Conservation (phyloP, 257 asterid genomes). For the Cruciata laevipes region DNA sequence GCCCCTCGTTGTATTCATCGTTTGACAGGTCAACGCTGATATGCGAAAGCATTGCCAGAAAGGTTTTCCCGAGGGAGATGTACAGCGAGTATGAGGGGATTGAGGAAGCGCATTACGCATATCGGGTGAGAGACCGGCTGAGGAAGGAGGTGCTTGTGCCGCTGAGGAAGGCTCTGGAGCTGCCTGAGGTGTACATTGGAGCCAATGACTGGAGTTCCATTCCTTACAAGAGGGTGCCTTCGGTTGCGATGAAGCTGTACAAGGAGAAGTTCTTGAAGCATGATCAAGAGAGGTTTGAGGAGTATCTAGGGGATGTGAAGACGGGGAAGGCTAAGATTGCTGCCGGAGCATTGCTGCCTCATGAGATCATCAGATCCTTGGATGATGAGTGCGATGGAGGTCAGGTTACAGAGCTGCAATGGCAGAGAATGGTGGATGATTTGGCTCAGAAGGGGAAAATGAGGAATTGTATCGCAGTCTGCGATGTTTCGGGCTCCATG, state of each 20-base stretch:
- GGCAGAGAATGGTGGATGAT: conserved; percentile 18
- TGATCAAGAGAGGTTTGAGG: conserved; percentile 1
- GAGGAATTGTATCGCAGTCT: conserved; percentile 15
- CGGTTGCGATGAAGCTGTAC: conserved; percentile 17
- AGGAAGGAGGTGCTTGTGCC: conserved; percentile 18
- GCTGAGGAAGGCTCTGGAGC: conserved; percentile 10
- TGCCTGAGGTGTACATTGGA: conserved; percentile 18
- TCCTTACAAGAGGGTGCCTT: conserved; percentile 13
- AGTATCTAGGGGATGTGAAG: conserved; percentile 9
- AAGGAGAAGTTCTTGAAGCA: conserved; percentile 13
- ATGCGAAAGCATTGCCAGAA: conserved; percentile 15
- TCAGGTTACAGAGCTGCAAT: conserved; percentile 8
- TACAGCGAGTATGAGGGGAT: neutral
- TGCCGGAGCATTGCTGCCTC: conserved; percentile 14
- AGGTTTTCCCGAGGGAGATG: conserved; percentile 4
- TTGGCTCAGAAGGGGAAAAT: conserved; percentile 11
- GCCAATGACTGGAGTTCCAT: conserved; percentile 12
- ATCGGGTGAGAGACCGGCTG: conserved; percentile 8
- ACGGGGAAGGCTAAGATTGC: conserved; percentile 12
- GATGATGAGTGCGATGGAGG: neutral
- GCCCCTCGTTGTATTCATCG: conserved; percentile 18
- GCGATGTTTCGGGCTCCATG: conserved; percentile 16
- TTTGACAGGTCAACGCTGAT: conserved; percentile 14
- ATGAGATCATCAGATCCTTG: conserved; percentile 5
- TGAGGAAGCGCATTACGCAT: conserved; percentile 2